Conservation (phyloP, 2,329 filamentous ascomycete species). For the Aureobasidium sp. region DNA sequence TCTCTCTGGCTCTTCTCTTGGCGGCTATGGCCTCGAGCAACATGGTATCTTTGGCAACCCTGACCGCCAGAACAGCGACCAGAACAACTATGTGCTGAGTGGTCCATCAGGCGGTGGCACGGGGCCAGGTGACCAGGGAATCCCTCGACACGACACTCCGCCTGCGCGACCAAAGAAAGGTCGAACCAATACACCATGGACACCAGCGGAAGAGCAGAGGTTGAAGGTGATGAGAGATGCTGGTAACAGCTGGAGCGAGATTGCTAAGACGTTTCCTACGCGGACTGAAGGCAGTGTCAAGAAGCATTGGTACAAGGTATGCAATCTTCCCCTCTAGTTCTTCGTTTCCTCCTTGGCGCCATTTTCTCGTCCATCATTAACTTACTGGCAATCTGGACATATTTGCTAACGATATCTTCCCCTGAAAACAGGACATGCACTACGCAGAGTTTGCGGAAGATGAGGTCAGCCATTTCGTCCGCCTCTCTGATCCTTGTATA, state of each 20-base stretch:
- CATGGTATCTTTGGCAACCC: conserved; percentile 20
- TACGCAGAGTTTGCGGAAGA: conserved; percentile 98
- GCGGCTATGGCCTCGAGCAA: conserved; percentile 23
- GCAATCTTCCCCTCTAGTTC: conserved; percentile 2
- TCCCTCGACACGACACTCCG: conserved; percentile 6
- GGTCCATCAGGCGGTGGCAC: neutral
- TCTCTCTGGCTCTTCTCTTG: conserved; percentile 26
- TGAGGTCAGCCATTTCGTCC: conserved; percentile 59
- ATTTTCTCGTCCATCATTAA: neutral
- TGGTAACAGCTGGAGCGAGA: conserved; percentile 94
- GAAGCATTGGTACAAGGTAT: conserved; percentile 98
- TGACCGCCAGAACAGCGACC: conserved; percentile 11
- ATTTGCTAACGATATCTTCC: conserved; percentile 20
- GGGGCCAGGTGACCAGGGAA: neutral
- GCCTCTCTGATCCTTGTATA: conserved; percentile 27
- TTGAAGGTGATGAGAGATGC: conserved; percentile 91
- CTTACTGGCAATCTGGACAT: conserved; percentile 1
- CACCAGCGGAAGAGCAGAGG: conserved; percentile 82
- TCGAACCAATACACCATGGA: conserved; percentile 98
- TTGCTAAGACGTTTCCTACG: conserved; percentile 93
- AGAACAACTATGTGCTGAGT: conserved; percentile 10
- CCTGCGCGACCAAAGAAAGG: conserved; percentile 64
- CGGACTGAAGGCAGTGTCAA: conserved; percentile 97
- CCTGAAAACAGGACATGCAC: conserved; percentile 75
- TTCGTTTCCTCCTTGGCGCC: neutral